Percentiles rank a stretch among this genome's conserved stretches.
Conservation (phyloP, 768 basidiomycete genomes). For the Russula compacta region DNA sequence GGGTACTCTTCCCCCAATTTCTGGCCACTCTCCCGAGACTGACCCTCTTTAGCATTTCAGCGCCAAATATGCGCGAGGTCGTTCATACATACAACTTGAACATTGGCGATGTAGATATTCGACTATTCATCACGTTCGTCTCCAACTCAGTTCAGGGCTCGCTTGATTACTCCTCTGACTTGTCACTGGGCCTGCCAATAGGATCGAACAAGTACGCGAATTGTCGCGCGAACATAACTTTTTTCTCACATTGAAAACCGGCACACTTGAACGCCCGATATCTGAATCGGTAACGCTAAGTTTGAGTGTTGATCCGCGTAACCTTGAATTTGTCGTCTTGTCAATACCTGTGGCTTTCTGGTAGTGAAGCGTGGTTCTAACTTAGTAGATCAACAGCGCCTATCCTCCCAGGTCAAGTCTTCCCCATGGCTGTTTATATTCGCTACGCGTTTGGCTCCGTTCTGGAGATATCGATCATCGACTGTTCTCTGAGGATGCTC, state of each 20-base stretch:
- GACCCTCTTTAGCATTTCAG: not conserved
- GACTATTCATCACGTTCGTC: conserved; percentile 17
- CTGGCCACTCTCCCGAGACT: not conserved
- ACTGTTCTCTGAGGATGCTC: conserved; percentile 52
- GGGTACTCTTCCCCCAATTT: not conserved
- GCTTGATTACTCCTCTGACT: not conserved
- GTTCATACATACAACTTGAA: conserved; percentile 9
- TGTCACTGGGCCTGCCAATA: not conserved
- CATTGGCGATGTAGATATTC: conserved; percentile 6
- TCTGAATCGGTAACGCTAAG: conserved; percentile 39
- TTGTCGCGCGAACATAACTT: conserved; percentile 37
- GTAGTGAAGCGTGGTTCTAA: not conserved
- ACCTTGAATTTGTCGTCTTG: conserved; percentile 56
- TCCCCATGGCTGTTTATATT: conserved; percentile 45
- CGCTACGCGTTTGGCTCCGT: conserved; percentile 57
- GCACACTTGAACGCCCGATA: conserved; percentile 46
- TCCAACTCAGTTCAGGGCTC: not conserved
- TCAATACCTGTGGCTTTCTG: conserved; percentile 24
- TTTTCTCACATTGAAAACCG: conserved; percentile 43
- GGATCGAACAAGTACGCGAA: conserved; percentile 19
- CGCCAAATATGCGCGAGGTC: conserved; percentile 1
- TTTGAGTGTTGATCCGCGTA: conserved; percentile 44
- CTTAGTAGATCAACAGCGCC: conserved; percentile 29
- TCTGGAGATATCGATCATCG: conserved; percentile 51
- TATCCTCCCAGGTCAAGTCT: conserved; percentile 52